These are phyloP conservation scores for Fraxinus baroniana DNA, from an alignment of 305 asterid genomes.

Conservation along the genomic window DNA sequence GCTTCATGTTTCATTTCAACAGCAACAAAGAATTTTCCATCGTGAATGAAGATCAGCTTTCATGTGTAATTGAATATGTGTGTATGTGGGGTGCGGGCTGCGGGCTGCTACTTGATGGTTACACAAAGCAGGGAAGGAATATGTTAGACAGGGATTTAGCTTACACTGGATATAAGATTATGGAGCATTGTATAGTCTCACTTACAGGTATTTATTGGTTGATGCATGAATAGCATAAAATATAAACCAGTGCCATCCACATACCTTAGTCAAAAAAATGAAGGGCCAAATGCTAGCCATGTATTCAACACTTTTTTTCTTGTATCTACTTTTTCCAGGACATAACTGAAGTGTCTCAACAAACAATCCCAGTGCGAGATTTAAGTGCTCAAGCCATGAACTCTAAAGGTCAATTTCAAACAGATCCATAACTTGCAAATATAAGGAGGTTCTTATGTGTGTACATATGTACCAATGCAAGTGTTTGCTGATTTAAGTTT, in stretches of 20 bases:
- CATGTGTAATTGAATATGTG: not conserved
- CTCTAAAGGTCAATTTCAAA: not conserved
- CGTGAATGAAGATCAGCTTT: not conserved
- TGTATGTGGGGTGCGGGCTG: not conserved
- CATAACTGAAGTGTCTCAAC: not conserved
- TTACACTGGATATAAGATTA: not conserved
- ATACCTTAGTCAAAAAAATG: not conserved
- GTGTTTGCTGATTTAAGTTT: not conserved
- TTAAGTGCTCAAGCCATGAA: not conserved
- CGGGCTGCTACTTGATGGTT: not conserved
- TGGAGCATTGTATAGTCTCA: not conserved
- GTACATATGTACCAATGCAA: slow-evolving; percentile 3
- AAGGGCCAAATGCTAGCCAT: not conserved
- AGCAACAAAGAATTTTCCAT: not conserved
- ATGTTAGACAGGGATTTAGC: not conserved
- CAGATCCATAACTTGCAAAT: slow-evolving; percentile 3
- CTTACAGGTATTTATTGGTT: not conserved
- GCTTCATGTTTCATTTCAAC: not conserved
- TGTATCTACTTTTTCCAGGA: not conserved
- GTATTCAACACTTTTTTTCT: not conserved
- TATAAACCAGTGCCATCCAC: not conserved
- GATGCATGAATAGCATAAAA: not conserved
- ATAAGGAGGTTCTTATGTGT: not conserved
- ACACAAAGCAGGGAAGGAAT: not conserved
- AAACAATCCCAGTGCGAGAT: not conserved